Base-by-base conservation (phyloP, 495 filamentous ascomycete species). In the Tuber calosporum region DNA sequence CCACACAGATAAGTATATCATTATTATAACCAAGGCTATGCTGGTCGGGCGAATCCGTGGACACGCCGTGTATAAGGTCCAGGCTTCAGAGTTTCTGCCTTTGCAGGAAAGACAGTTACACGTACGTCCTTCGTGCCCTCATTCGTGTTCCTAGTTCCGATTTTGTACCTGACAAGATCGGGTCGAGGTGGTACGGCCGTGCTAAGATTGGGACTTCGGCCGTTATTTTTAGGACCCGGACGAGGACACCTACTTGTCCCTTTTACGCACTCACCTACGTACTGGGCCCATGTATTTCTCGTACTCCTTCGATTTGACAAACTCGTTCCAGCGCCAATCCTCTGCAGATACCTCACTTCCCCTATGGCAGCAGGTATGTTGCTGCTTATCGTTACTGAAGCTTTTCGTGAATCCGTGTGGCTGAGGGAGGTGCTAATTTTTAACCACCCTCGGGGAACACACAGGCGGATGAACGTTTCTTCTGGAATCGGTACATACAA, bases 281-380 rank as follows among this genome's bases (percentile, higher is more conserved):
- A 89, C 87, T 8, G 90, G 91, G 1, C 94, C 95, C 30, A 94
- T 98, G 92, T 97, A 97, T 86, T 97, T 98, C 82, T 97, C 95
- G 67, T 99, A 99, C 85, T 92, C 93, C 36, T 86, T 96, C 81
- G 95, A 99, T 81, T 85, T 99, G 75, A 99, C 95, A 69, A 98
- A 96, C 85, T 92, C 87, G 82, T 96, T 97, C 84, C 95, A 99
- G 83, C 88, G 96, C 72, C 95, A 97, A 82, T 87, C 93, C 2
- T 89, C 92, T 75, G 84, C 87, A 39, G 87, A 97, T 78, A 79
- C 84, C 37, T 86, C 86, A 43, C 84, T 86, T 73, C 93, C 95
- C 17, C 85, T 98, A 72, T 99, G 95, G 95, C 88, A 91, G 84
- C 86, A 93, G 77, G 80, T 82, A 78, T 71, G 74, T 69, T 48